These are phyloP conservation scores for Juncus inflexus DNA, from an alignment of 176 grass and related monocot species.

Conservation along the genomic window DNA sequence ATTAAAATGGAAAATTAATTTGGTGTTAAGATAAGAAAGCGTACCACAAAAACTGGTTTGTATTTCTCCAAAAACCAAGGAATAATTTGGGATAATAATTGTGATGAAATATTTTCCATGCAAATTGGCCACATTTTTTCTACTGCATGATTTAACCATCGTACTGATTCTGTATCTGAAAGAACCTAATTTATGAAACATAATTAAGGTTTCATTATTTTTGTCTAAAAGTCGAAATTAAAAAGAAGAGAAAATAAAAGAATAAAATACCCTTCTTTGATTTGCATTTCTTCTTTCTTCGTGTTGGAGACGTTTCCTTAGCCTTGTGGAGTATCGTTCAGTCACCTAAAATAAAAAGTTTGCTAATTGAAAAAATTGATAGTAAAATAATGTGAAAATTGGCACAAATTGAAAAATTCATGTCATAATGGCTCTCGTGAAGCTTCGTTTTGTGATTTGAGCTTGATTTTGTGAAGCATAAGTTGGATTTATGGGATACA, in stretches of 20 bases:
- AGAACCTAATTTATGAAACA: constrained; percentile 62
- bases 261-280: constrained; percentile 55
- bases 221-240: constrained; percentile 21
- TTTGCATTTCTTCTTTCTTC: constrained; percentile 78
- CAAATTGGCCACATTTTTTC: constrained; percentile 95
- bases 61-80: constrained; percentile 98
- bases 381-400: neutral
- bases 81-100: constrained; percentile 78
- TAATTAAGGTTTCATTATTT: constrained; percentile 2
- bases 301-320: constrained; percentile 57
- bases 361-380: constrained; percentile 7
- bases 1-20: constrained; percentile 20
- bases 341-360: constrained; percentile 56
- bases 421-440: too few relatives aligned
- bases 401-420: constrained; percentile 13
- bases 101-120: constrained; percentile 86
- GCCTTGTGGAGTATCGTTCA: constrained; percentile 50
- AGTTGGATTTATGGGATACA: neutral
- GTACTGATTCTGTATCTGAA: constrained; percentile 80
- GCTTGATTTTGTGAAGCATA: too few relatives aligned
- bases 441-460: too few relatives aligned
- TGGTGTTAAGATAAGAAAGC: constrained; percentile 14
- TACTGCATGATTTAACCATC: constrained; percentile 90
- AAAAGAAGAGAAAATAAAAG: constrained; percentile 23
- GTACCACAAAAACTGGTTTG: constrained; percentile 91